Conservation (phyloP, 805 yeast species). For the Ogataea kodamae region DNA sequence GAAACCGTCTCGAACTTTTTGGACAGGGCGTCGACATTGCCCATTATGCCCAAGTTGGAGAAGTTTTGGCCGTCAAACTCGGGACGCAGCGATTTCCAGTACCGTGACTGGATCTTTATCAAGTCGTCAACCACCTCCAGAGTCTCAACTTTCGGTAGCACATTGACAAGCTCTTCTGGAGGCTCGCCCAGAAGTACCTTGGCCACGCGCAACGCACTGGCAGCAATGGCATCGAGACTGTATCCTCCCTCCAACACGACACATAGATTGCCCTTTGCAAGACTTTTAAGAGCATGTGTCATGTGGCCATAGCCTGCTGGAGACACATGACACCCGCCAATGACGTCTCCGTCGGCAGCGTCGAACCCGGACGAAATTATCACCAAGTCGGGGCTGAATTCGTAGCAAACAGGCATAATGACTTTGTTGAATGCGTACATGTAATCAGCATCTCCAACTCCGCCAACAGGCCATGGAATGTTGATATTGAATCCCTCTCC, state of each 20-base stretch:
- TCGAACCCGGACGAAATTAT: constrained; percentile 95
- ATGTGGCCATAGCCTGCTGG: constrained; percentile 96
- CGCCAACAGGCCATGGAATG: constrained; percentile 90
- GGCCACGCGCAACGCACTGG: constrained; percentile 87
- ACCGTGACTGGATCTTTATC: constrained; percentile 70
- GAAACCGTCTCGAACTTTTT: constrained; percentile 41
- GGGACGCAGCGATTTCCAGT: constrained; percentile 82
- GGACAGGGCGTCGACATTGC: constrained; percentile 33
- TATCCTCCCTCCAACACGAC: constrained; percentile 97
- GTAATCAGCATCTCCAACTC: constrained; percentile 95
- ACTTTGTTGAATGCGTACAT: constrained; percentile 84
- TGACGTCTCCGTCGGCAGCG: constrained; percentile 97
- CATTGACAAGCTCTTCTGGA: constrained; percentile 69
- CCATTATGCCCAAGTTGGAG: constrained; percentile 29
- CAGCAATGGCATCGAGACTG: constrained; percentile 84
- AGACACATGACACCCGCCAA: constrained; percentile 93
- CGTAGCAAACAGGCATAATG: constrained; percentile 83
- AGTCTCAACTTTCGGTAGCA: constrained; percentile 71
- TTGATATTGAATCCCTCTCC: constrained; percentile 89
- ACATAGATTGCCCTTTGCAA: constrained; percentile 85
- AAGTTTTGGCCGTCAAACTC: constrained; percentile 45
- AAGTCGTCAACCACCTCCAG: constrained; percentile 81
- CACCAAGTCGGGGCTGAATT: constrained; percentile 88
- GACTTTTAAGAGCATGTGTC: constrained; percentile 85
- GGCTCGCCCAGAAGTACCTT: constrained; percentile 93